Base-by-base conservation (phyloP, 202 grass and related monocot species). In the Zoysia matrella region DNA sequence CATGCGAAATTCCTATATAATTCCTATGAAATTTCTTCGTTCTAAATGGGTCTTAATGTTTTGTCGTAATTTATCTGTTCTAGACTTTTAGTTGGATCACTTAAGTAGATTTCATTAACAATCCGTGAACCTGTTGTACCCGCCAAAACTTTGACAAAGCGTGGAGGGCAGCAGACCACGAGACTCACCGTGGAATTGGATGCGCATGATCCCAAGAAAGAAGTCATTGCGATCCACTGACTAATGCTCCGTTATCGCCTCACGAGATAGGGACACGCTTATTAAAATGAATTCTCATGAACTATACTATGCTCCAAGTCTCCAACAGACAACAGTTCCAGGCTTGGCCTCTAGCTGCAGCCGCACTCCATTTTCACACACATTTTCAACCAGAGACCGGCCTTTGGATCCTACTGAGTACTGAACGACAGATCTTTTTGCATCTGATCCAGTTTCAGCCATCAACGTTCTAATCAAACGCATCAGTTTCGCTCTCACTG, bases 131-230 rank as follows among this genome's bases (percentile, higher is more conserved):
- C 30, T 36, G 39, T 14, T 3, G 16, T 67, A 73, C 22, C 45
- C 6, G 47, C 69, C 52, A 83, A 58, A 45, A 67, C 82, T 36
- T 78, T 83, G 36, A 69, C 61, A 68, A 46, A 78, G 43, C 41
- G 40, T 52, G 47, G 65, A 55, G 6, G 53, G 10, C 8, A 81
- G 46, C 5, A 86, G 53, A 18, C 13, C 78, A 81, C 64, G 67
- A 40, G 62, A 79, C 46, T 83, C 69, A 52, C 62, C 47, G 53
- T 74, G 40, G 69, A 88, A 79, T 51, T 67, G 80, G 74, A 36
- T 65, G 11, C 43, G 3, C 50, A 43, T 50, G 50, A 30, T 15
- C 14, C 54, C 54, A 56, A 1, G 54, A 56, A 56, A 69, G 53
- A 82, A 76, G 41, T 87, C 73, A 7, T 74, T 0, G 42, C 42